Evolutionary conservation across 176 grass and related monocot species (phyloP).

Genomic region (Urochloa ruziziensis): DNA sequence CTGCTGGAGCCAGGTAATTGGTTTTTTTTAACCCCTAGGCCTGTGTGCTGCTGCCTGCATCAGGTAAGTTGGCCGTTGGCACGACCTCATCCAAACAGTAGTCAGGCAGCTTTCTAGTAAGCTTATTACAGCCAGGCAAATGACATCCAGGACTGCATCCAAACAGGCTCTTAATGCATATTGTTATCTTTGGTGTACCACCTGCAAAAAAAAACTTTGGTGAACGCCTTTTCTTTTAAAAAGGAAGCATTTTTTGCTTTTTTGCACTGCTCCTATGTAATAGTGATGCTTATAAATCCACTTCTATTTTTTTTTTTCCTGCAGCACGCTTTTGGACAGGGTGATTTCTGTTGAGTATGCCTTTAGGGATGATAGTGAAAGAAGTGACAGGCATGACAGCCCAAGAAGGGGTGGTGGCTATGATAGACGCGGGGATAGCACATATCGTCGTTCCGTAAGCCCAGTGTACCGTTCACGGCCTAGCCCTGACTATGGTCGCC

Average conservation of each 20-base stretch:
- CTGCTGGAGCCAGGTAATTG: no score
- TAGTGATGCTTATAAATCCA: neutral
- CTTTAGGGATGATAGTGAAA: conserved; percentile 86
- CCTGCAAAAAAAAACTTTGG: no score
- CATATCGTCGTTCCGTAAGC: conserved; percentile 68
- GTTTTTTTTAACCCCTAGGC: no score
- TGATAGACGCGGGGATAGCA: conserved; percentile 58
- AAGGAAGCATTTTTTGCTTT: neutral
- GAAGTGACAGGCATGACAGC: conserved; percentile 58
- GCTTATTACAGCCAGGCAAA: no score
- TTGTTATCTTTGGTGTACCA: no score
- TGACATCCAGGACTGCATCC: no score
- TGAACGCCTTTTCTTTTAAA: neutral
- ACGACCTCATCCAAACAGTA: no score
- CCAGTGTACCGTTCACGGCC: conserved; percentile 55
- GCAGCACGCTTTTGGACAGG: conserved; percentile 90
- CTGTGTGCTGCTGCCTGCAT: no score
- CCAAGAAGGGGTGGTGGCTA: conserved; percentile 77
- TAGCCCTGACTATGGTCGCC: conserved; percentile 87
- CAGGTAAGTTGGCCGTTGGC: no score
- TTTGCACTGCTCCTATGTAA: neutral
- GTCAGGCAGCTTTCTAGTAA: no score
- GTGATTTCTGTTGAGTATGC: conserved; percentile 95
- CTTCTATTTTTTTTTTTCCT: neutral
- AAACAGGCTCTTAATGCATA: no score